Percentiles rank a stretch among this genome's conserved stretches.
phyloP scores from a whole-genome alignment of 75 land plant species.

The Sequoia sempervirens region DNA sequence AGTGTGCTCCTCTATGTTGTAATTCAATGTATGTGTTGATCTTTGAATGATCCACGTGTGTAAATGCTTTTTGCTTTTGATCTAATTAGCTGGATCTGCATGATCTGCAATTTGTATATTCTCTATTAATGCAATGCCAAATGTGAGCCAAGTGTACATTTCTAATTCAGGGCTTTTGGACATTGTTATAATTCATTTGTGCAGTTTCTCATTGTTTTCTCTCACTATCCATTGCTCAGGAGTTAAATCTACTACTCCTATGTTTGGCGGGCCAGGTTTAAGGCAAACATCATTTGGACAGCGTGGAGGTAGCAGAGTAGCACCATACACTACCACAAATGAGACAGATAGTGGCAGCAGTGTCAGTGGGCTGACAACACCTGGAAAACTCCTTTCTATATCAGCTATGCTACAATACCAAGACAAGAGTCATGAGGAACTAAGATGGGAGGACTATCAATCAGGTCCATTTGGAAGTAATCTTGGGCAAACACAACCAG shows the following conservation, averaged over 20 bases:
- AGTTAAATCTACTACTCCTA: constrained; percentile 45
- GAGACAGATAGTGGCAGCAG: too few relatives aligned
- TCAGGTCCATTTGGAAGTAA: too few relatives aligned
- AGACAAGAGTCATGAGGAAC: too few relatives aligned
- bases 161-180: background rate
- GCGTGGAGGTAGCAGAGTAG: constrained; percentile 73
- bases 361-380: too few relatives aligned
- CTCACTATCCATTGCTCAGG: constrained; percentile 21
- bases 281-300: constrained; percentile 63
- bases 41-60: background rate
- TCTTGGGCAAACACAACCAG: too few relatives aligned
- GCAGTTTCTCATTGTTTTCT: background rate
- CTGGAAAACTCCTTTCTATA: too few relatives aligned
- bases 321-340: too few relatives aligned
- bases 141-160: background rate
- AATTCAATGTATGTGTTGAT: background rate
- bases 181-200: background rate
- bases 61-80: background rate
- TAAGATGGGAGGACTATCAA: too few relatives aligned
- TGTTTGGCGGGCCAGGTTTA: constrained; percentile 68
- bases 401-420: too few relatives aligned
- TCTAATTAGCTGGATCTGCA: background rate
- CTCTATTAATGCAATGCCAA: background rate
- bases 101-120: background rate
- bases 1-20: background rate